Percentiles rank a stretch among this genome's conserved stretches.
Evolutionary conservation across 306 rosid species (phyloP).

Genomic region (Sophora flavescens): DNA sequence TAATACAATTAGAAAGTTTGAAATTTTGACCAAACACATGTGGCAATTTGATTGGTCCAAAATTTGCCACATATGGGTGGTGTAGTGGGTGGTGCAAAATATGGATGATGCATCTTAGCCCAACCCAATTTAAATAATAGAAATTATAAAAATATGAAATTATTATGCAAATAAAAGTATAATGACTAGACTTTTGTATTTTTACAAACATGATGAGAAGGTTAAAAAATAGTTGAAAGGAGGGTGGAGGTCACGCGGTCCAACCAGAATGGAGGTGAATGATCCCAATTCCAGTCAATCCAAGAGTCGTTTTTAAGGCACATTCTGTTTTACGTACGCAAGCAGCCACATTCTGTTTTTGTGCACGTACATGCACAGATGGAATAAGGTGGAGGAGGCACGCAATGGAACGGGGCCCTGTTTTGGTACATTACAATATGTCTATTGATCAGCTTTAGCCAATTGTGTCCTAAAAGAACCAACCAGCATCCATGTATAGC

Average conservation of each 20-base stretch:
- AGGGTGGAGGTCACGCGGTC: slow-evolving; percentile 44
- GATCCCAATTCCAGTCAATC: slow-evolving; percentile 15
- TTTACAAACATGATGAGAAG: background rate
- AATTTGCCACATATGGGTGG: too few relatives aligned
- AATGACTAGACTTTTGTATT: too few relatives aligned
- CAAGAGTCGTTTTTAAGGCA: slow-evolving; percentile 19
- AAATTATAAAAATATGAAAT: too few relatives aligned
- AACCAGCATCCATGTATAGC: background rate
- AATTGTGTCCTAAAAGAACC: slow-evolving; percentile 21
- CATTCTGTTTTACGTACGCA: slow-evolving; percentile 33
- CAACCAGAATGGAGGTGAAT: slow-evolving; percentile 18
- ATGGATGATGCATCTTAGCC: too few relatives aligned
- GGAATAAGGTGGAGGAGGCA: background rate
- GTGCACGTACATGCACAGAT: slow-evolving; percentile 27
- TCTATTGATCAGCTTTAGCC: background rate
- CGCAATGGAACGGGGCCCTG: background rate
- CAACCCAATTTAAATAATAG: too few relatives aligned
- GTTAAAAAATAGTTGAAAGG: background rate
- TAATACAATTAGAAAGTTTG: too few relatives aligned
- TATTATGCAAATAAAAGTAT: too few relatives aligned
- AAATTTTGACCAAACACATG: too few relatives aligned
- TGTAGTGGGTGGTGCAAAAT: too few relatives aligned
- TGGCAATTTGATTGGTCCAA: too few relatives aligned
- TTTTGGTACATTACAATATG: slow-evolving; percentile 9
- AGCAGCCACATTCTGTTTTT: slow-evolving; percentile 42